A percentile compares a stretch with the other conserved stretches of the same genome.
These are phyloP conservation scores for Symbiodinium pilosum DNA, from an alignment of 73 alveolate genomes.

Conservation along the genomic window DNA sequence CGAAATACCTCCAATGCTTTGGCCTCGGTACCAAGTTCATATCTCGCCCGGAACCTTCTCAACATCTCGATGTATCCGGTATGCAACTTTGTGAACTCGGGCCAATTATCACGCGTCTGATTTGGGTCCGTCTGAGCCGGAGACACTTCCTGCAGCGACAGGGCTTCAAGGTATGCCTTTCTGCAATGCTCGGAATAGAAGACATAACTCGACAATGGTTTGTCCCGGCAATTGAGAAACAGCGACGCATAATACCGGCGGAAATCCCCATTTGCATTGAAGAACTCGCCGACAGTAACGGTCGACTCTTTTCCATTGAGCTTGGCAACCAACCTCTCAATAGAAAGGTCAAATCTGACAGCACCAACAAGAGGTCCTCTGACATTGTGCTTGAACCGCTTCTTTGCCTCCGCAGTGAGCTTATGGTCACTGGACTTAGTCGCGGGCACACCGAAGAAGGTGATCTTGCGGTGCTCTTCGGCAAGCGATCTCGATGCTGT, in stretches of 20 bases:
- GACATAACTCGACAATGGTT: neutral
- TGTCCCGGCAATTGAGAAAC: neutral
- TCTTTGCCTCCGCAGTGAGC: neutral
- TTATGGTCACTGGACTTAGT: neutral
- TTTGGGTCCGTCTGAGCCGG: no score
- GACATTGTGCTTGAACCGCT: neutral
- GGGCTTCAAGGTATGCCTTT: neutral
- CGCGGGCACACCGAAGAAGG: neutral
- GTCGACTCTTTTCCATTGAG: neutral
- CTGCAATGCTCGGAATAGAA: neutral
- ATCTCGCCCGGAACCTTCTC: no score
- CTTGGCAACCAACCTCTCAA: neutral
- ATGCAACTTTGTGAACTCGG: no score
- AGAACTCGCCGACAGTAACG: neutral
- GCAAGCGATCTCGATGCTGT: neutral
- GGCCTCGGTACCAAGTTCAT: no score
- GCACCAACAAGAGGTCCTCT: neutral
- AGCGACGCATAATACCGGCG: neutral
- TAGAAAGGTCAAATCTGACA: neutral
- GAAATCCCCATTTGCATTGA: neutral
- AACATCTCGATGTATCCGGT: no score
- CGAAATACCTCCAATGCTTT: no score
- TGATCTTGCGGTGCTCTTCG: neutral
- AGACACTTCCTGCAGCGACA: no score
- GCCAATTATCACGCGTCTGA: no score